Percentiles rank a stretch among this genome's conserved stretches.
Conservation (phyloP, 2,329 filamentous ascomycete genomes). For the Colletotrichum acutatum region DNA sequence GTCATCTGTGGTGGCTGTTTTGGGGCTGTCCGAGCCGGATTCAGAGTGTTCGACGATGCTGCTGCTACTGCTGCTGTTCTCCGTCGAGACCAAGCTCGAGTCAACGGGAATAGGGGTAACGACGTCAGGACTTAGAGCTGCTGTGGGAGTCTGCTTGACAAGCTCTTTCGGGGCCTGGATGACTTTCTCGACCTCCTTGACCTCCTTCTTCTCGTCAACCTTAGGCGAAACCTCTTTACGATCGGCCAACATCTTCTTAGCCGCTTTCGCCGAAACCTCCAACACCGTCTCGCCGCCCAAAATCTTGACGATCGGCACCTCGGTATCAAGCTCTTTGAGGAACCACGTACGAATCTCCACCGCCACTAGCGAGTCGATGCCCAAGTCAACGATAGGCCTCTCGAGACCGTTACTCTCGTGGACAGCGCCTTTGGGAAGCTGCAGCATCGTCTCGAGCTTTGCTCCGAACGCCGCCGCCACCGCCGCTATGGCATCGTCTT, state of each 20-base stretch:
- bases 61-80: too few species aligned
- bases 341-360: conserved; percentile 59
- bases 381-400: conserved; percentile 38
- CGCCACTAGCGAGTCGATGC: conserved; percentile 46
- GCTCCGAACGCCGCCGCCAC: neutral
- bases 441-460: conserved; percentile 36
- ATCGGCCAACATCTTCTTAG: neutral
- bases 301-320: conserved; percentile 58
- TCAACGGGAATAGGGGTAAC: too few species aligned
- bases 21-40: too few species aligned
- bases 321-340: conserved; percentile 53
- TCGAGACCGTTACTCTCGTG: conserved; percentile 30
- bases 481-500: too few species aligned
- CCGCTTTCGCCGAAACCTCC: neutral
- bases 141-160: too few species aligned
- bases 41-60: too few species aligned
- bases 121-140: too few species aligned
- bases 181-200: too few species aligned
- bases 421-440: neutral
- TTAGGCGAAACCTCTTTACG: neutral
- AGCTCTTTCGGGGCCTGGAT: too few species aligned
- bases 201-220: neutral
- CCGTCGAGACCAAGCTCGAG: too few species aligned
- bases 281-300: conserved; percentile 24
- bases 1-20: too few species aligned